Conservation (phyloP, 495 filamentous ascomycete genomes). For the Annulohypoxylon bovei region DNA sequence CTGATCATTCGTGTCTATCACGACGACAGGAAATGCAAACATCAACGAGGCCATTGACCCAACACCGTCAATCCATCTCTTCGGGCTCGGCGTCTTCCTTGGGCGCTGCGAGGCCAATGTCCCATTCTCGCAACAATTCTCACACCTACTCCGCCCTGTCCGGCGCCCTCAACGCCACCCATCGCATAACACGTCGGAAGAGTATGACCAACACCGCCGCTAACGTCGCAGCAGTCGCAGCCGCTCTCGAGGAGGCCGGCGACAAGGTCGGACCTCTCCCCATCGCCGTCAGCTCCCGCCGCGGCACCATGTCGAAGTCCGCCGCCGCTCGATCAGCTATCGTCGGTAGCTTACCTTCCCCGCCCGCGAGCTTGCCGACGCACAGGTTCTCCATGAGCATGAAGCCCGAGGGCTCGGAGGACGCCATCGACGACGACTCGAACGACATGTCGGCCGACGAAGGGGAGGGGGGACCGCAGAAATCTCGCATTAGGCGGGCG, state of each 20-base stretch:
- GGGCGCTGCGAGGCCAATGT: constrained; percentile 55
- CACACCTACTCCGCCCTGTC: constrained; percentile 80
- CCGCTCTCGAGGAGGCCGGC: constrained; percentile 71
- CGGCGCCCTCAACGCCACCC: constrained; percentile 74
- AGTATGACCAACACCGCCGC: constrained; percentile 81
- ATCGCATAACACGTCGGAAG: constrained; percentile 92
- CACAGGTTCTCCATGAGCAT: constrained; percentile 54
- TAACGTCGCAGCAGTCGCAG: constrained; percentile 78
- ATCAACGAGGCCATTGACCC: constrained; percentile 58
- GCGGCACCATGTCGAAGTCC: constrained; percentile 63
- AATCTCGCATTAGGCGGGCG: constrained; percentile 78
- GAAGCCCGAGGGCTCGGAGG: constrained; percentile 58
- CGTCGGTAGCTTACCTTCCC: constrained; percentile 66
- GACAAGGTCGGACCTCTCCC: constrained; percentile 64
- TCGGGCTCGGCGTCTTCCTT: constrained; percentile 52
- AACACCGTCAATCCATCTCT: constrained; percentile 60
- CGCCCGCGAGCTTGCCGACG: constrained; percentile 60
- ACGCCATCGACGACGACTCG: constrained; percentile 68
- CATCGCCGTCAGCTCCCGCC: constrained; percentile 57
- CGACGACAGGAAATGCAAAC: constrained; percentile 58
- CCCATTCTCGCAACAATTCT: constrained; percentile 78
- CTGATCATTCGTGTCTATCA: constrained; percentile 52
- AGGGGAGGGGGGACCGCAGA: constrained; percentile 66
- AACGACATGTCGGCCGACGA: constrained; percentile 66
- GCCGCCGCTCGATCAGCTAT: constrained; percentile 53